Evolutionary conservation across 176 grass and related monocot species (phyloP).

Genomic region (Lolium rigidum): DNA sequence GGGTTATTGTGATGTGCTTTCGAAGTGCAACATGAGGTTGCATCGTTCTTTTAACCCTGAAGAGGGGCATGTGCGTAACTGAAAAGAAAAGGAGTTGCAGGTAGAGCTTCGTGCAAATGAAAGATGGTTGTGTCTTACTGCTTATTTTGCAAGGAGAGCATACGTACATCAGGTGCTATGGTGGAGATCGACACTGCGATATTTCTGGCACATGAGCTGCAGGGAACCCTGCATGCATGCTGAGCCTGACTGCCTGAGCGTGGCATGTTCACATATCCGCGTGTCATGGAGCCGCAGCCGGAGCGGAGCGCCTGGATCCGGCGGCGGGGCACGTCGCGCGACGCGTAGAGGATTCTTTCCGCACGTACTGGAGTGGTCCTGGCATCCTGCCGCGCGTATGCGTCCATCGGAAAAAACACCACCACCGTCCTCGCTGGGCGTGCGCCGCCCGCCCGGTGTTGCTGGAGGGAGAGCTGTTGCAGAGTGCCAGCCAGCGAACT

Average conservation of each 20-base stretch:
- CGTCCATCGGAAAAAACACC: background rate
- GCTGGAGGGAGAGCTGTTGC: background rate
- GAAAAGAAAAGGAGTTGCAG: background rate
- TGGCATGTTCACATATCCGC: background rate
- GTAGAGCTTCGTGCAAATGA: background rate
- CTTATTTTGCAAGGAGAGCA: background rate
- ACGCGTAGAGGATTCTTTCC: background rate
- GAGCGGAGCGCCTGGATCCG: background rate
- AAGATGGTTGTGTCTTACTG: background rate
- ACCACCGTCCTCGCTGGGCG: background rate
- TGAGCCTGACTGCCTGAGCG: background rate
- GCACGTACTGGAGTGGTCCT: too few species aligned
- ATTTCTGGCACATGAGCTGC: too few species aligned
- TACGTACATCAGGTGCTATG: too few species aligned
- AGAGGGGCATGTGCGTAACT: background rate
- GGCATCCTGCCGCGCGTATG: too few species aligned
- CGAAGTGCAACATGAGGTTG: background rate
- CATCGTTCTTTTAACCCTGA: background rate
- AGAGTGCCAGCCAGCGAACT: background rate
- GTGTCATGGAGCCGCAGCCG: constrained; percentile 1
- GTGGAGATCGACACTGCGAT: too few species aligned
- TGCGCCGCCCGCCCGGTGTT: background rate
- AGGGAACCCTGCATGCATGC: background rate
- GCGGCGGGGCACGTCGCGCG: constrained; percentile 12
- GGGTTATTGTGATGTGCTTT: background rate